These are phyloP conservation scores for Eutrema yunnanense DNA, from an alignment of 345 rosid species.

Conservation along the genomic window DNA sequence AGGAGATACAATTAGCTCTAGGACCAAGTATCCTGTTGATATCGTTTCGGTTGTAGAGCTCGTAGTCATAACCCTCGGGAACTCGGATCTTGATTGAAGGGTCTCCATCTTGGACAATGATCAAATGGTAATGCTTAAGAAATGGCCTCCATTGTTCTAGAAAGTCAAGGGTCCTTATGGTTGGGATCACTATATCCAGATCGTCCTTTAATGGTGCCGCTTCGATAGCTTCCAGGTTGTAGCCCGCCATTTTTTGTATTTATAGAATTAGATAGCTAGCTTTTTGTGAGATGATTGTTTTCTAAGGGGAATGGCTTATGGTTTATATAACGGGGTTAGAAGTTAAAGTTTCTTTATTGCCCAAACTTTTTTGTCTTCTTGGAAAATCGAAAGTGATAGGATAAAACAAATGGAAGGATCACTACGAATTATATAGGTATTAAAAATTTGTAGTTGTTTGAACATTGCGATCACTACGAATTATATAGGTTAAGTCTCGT, in stretches of 20 bases:
- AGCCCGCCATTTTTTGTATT: slow-evolving; percentile 28
- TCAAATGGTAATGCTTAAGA: slow-evolving; percentile 67
- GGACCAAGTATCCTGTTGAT: slow-evolving; percentile 76
- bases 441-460: too few relatives aligned
- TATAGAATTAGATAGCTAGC: neutral
- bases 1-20: slow-evolving; percentile 72
- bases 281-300: neutral
- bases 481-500: slow-evolving; percentile 3
- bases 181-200: slow-evolving; percentile 81
- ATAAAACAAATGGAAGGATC: neutral
- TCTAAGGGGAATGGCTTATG: neutral
- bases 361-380: neutral
- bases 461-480: neutral
- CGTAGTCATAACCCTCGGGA: slow-evolving; percentile 77
- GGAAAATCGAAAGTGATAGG: neutral
- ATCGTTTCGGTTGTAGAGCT: slow-evolving; percentile 76
- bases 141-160: slow-evolving; percentile 84
- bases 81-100: slow-evolving; percentile 60
- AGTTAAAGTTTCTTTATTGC: neutral
- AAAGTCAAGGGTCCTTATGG: slow-evolving; percentile 72
- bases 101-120: slow-evolving; percentile 87
- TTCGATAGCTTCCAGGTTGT: slow-evolving; percentile 30
- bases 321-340: slow-evolving; percentile 1
- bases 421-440: slow-evolving; percentile 3
- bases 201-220: slow-evolving; percentile 56